Evolutionary conservation across 352 stramenopile species (phyloP).

Genomic region (Globisporangium viniferum): DNA sequence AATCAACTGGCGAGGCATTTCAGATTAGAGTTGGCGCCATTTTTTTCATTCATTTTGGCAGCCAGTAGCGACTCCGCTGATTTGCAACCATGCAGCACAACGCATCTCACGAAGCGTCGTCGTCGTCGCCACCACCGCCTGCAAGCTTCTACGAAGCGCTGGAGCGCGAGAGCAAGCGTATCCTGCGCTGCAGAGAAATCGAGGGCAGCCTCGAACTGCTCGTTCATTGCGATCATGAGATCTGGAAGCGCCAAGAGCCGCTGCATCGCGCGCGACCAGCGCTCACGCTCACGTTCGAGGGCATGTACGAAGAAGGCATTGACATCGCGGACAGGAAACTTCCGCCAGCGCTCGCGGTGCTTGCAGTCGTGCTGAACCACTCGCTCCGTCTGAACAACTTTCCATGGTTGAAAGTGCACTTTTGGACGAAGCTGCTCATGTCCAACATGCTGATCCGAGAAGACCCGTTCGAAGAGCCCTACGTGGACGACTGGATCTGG

Average conservation of each 20-base stretch:
- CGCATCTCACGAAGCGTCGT: no score
- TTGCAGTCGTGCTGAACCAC: background rate
- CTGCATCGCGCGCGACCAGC: background rate
- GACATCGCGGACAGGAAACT: background rate
- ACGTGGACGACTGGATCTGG: conserved; percentile 4
- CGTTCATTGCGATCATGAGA: background rate
- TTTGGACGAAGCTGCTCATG: background rate
- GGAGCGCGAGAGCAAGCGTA: background rate
- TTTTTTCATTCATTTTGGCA: no score
- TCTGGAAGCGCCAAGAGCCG: background rate
- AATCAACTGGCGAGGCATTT: background rate
- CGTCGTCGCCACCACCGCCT: background rate
- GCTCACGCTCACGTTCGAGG: background rate
- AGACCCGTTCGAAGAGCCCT: background rate
- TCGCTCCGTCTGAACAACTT: background rate
- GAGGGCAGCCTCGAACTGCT: background rate
- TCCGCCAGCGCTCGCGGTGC: background rate
- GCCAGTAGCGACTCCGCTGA: no score
- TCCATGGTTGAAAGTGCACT: background rate
- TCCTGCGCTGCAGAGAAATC: background rate
- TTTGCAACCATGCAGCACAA: no score
- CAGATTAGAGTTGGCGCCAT: background rate
- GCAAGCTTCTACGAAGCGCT: background rate
- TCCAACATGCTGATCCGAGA: conserved; percentile 1
- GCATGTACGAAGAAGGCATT: background rate